phyloP scores from a whole-genome alignment of 1,139 yeast species.

The Meyerozyma smithsonii region DNA sequence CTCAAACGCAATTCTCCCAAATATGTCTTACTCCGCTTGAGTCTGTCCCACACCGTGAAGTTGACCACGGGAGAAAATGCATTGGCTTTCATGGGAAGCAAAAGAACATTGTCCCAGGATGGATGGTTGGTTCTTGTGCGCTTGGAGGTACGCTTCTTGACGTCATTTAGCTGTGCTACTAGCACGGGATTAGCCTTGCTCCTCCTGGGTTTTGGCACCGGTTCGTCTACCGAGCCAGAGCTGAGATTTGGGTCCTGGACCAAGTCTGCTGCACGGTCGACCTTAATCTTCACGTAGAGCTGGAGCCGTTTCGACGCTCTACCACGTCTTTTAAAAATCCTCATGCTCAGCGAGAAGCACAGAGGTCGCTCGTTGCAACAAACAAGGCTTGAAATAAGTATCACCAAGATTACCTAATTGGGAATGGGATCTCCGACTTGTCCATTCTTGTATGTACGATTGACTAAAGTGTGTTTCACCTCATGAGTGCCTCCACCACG shows the following conservation, averaged over 20 bases:
- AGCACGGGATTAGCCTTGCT: conserved; percentile 31
- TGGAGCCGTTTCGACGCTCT: conserved; percentile 7
- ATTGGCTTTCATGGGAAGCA: conserved; percentile 25
- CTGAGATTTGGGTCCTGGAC: conserved; percentile 12
- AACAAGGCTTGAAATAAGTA: too few species aligned
- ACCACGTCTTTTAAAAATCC: neutral
- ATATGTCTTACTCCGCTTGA: conserved; percentile 41
- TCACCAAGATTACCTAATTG: conserved; percentile 2
- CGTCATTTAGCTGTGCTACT: conserved; percentile 29
- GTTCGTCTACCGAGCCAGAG: conserved; percentile 3
- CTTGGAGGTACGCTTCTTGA: conserved; percentile 26
- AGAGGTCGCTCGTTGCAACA: too few species aligned
- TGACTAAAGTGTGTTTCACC: conserved; percentile 10
- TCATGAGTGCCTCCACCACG: conserved; percentile 84
- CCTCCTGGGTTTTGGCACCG: conserved; percentile 1
- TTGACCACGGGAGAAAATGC: conserved; percentile 29
- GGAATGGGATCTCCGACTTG: neutral
- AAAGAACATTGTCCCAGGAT: conserved; percentile 39
- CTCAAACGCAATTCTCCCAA: conserved; percentile 53
- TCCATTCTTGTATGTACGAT: neutral
- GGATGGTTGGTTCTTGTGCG: conserved; percentile 40
- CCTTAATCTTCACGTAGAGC: conserved; percentile 29
- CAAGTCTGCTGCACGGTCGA: conserved; percentile 39
- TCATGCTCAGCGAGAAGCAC: neutral
- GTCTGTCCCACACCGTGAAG: conserved; percentile 44